Evolutionary conservation across 441 rosid genomes (phyloP), one percentile per base, ranked within the genome.

Genomic region (Sinapis alba): DNA sequence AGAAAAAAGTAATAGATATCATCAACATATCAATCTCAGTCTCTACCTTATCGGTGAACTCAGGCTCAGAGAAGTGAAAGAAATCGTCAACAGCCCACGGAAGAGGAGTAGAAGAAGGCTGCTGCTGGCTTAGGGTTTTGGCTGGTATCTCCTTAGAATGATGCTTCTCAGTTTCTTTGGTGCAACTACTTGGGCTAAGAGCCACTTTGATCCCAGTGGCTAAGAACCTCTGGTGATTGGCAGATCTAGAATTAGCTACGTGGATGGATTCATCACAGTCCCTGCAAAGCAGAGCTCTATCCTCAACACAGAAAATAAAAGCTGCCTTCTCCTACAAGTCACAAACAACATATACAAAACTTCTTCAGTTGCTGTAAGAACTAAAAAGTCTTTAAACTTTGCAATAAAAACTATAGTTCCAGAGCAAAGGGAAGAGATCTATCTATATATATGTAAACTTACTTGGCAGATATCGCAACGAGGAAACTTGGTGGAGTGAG

Each of bases 171-270:
- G 77, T 36, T 23, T 84, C 89, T 51, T 77, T 81, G 74, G 65
- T 68, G 79, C 97, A 90, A 57, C 83, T 84, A 43, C 26, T 78
- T 38, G 95, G 90, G 73, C 81, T 88, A 23, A 91, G 71, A 57
- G 91, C 97, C 18, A 96, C 98, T 20, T 89, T 82, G 72, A 90
- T 90, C 23, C 92, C 95, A 18, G 92, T 90, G 19, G 92, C 92
- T 51, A 90, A 77, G 59, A 85, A 86, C 75, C 95, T 78, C 83
- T 85, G 92, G 81, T 90, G 92, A 74, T 88, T 88, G 0, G 89
- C 57, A 19, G 57, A 19, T 19, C 57, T 51, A 19, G 57, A 51
- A 1, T 19, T 51, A 18, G 57, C 57, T 0, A 51, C 0, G 5
- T 51, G 57, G 13, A 51, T 51, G 5, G 57, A 51, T 19, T 51